These are phyloP conservation scores for Phalaenopsis aphrodite DNA, from an alignment of 106 monocot species.

Conservation along the genomic window DNA sequence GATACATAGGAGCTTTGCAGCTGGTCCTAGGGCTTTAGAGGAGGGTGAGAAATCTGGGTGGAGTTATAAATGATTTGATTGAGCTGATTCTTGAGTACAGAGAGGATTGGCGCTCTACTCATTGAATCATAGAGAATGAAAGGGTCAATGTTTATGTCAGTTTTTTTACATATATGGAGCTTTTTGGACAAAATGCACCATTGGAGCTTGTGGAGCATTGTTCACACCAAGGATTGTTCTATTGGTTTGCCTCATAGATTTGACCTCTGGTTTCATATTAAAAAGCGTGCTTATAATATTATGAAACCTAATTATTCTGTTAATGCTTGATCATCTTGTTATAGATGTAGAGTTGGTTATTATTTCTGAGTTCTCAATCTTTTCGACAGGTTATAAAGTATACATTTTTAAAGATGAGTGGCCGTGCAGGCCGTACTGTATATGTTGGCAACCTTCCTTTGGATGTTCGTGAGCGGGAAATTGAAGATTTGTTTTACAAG, in stretches of 20 bases:
- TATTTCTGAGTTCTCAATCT: background rate
- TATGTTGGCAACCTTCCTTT: constrained; percentile 87
- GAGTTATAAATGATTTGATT: constrained; percentile 30
- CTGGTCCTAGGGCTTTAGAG: constrained; percentile 32
- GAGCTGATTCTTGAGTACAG: constrained; percentile 28
- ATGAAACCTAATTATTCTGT: background rate
- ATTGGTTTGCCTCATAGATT: constrained; percentile 55
- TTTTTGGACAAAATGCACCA: constrained; percentile 33
- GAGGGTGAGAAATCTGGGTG: constrained; percentile 49
- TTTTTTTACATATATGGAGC: constrained; percentile 47
- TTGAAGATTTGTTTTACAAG: constrained; percentile 89
- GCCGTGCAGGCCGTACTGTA: constrained; percentile 52
- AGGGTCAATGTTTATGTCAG: constrained; percentile 30
- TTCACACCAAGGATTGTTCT: constrained; percentile 34
- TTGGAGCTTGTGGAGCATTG: constrained; percentile 72
- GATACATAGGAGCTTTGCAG: constrained; percentile 55
- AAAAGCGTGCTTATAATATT: constrained; percentile 7
- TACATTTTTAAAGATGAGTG: constrained; percentile 39
- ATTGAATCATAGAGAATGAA: constrained; percentile 32
- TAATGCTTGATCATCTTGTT: background rate
- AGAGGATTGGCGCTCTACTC: constrained; percentile 39
- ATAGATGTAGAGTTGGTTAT: background rate
- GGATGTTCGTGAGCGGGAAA: constrained; percentile 64
- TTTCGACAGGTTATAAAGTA: constrained; percentile 11
- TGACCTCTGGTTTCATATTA: constrained; percentile 11